Conservation (phyloP, 2,329 filamentous ascomycete genomes). For the Claviceps digitariae region DNA sequence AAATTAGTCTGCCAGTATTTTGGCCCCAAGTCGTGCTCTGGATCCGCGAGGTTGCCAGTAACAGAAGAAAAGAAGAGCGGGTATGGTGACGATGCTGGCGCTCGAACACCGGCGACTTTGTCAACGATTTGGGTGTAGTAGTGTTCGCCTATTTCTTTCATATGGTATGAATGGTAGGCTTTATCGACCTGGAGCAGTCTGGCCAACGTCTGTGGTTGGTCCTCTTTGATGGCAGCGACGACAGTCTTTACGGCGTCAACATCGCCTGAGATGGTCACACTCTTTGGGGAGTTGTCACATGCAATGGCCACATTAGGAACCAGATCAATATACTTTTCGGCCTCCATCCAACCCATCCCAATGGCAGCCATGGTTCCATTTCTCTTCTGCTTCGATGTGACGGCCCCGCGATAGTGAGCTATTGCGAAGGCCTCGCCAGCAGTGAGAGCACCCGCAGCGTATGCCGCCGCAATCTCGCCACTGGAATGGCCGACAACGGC, state of each 20-base stretch:
- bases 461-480: constrained; percentile 28
- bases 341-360: constrained; percentile 2
- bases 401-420: constrained; percentile 18
- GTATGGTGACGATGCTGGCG: neutral
- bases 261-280: constrained; percentile 23
- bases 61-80: constrained; percentile 5
- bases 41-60: neutral
- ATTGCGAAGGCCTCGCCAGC: constrained; percentile 18
- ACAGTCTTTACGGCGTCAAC: constrained; percentile 21
- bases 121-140: neutral
- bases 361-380: constrained; percentile 5
- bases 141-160: neutral
- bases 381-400: neutral
- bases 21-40: neutral
- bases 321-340: neutral
- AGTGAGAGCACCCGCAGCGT: constrained; percentile 18
- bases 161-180: constrained; percentile 25
- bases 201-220: constrained; percentile 23
- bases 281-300: constrained; percentile 31
- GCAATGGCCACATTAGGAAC: neutral
- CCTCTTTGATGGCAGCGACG: constrained; percentile 21
- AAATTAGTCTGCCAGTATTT: constrained; percentile 8
- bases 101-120: neutral
- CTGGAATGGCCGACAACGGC: constrained; percentile 25
- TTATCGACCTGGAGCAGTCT: constrained; percentile 27